Evolutionary conservation across 768 basidiomycete species (phyloP).

Genomic region (Kwoniella heveanensis): DNA sequence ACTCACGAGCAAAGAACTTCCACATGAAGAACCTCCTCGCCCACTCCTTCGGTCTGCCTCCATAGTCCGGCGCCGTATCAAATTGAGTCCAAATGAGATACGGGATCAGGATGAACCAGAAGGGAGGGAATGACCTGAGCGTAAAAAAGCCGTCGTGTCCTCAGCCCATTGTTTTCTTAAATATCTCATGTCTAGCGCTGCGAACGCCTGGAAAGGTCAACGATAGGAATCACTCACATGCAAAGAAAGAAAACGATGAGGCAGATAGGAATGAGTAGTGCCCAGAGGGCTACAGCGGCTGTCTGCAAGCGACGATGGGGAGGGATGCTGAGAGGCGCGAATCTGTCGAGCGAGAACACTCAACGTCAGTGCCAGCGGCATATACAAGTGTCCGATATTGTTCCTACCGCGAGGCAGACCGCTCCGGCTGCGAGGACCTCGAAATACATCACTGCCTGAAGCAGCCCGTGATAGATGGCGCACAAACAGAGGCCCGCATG

Average conservation of each 20-base stretch:
- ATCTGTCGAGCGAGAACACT: constrained; percentile 55
- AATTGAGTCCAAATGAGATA: constrained; percentile 78
- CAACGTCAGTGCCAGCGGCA: too few species aligned
- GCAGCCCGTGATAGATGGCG: too few species aligned
- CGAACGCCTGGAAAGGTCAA: too few species aligned
- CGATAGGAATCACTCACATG: constrained; percentile 66
- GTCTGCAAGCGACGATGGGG: constrained; percentile 84
- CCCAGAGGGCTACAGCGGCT: constrained; percentile 83
- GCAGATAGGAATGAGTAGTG: constrained; percentile 72
- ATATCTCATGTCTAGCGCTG: not conserved
- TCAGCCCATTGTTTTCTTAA: too few species aligned
- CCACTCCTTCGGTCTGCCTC: constrained; percentile 71
- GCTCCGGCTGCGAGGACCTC: too few species aligned
- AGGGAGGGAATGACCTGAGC: constrained; percentile 75
- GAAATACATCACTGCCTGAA: too few species aligned
- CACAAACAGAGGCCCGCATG: too few species aligned
- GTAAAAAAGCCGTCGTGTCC: too few species aligned
- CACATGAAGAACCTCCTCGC: constrained; percentile 71
- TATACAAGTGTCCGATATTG: too few species aligned
- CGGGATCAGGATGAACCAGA: constrained; percentile 79
- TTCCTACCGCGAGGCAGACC: too few species aligned
- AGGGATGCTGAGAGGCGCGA: constrained; percentile 84
- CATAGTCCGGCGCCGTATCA: constrained; percentile 77
- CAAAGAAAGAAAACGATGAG: constrained; percentile 73
- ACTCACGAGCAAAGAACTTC: constrained; percentile 85